Percentiles rank a stretch among this genome's conserved stretches.
Conservation (phyloP, 2,329 filamentous ascomycete genomes). For the Colletotrichum echinochloae region DNA sequence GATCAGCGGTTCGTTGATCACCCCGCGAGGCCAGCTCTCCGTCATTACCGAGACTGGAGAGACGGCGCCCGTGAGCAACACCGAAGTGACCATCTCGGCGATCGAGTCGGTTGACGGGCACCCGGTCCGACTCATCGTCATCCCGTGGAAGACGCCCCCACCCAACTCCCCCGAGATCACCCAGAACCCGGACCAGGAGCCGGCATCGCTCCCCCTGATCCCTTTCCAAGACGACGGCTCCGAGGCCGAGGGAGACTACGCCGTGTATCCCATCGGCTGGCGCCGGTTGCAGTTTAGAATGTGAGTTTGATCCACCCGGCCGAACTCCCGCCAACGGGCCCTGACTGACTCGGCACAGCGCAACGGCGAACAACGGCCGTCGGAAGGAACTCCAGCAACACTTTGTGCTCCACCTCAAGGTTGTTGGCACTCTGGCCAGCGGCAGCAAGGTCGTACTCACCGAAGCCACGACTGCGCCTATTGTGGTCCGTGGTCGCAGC, state of each 20-base stretch:
- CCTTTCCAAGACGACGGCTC: conserved; percentile 72
- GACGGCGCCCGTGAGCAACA: conserved; percentile 81
- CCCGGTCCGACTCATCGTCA: conserved; percentile 91
- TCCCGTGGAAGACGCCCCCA: conserved; percentile 96
- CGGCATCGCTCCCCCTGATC: conserved; percentile 81
- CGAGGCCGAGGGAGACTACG: conserved; percentile 80
- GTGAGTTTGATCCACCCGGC: conserved; percentile 55
- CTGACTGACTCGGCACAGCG: conserved; percentile 60
- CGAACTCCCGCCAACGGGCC: conserved; percentile 14
- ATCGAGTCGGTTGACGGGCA: conserved; percentile 96
- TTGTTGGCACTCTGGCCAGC: conserved; percentile 84
- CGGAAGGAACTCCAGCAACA: conserved; percentile 96
- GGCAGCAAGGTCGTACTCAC: conserved; percentile 85
- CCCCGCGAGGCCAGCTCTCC: conserved; percentile 81
- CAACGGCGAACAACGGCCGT: conserved; percentile 95
- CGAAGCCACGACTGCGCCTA: conserved; percentile 87
- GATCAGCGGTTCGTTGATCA: conserved; percentile 88
- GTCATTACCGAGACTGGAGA: conserved; percentile 88
- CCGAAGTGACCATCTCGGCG: conserved; percentile 90
- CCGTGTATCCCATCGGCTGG: conserved; percentile 94
- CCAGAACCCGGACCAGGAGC: conserved; percentile 82
- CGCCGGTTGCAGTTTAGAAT: conserved; percentile 92
- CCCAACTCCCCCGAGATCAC: conserved; percentile 78
- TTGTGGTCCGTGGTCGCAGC: conserved; percentile 93
- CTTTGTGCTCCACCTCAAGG: conserved; percentile 89